These are phyloP conservation scores for Friedmanniomyces simplex DNA, from an alignment of 495 filamentous ascomycete genomes.

Conservation along the genomic window DNA sequence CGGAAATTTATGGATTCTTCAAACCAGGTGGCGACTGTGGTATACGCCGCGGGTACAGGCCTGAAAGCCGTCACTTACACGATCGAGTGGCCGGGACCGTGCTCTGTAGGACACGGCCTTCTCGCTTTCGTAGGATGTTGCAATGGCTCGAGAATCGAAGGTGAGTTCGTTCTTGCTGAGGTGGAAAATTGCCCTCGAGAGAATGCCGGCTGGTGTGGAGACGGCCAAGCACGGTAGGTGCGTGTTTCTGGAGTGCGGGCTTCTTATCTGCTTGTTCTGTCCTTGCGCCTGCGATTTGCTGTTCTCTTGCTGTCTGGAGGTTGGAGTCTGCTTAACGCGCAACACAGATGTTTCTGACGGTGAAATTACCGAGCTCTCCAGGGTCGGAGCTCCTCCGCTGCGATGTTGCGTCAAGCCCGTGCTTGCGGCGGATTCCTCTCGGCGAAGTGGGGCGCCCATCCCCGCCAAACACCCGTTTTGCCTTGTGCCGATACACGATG, in stretches of 20 bases:
- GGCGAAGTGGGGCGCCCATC: too few species aligned
- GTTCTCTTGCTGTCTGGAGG: too few species aligned
- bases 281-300: background rate
- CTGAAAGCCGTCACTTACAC: background rate
- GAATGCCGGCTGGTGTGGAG: background rate
- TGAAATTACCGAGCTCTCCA: background rate
- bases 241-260: too few species aligned
- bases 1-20: too few species aligned
- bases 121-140: background rate
- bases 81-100: background rate
- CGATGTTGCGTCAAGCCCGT: background rate
- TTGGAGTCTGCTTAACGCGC: too few species aligned
- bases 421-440: background rate
- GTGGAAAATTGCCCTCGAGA: background rate
- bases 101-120: background rate
- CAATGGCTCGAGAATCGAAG: background rate
- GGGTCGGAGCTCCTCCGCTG: background rate
- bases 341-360: too few species aligned
- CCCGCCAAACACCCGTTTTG: too few species aligned
- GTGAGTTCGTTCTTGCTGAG: background rate
- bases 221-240: background rate
- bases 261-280: background rate
- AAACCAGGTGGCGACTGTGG: too few species aligned
- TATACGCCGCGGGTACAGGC: too few species aligned
- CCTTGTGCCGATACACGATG: too few species aligned